phyloP scores from a whole-genome alignment of 495 filamentous ascomycete genomes.

The Neurospora discreta region DNA sequence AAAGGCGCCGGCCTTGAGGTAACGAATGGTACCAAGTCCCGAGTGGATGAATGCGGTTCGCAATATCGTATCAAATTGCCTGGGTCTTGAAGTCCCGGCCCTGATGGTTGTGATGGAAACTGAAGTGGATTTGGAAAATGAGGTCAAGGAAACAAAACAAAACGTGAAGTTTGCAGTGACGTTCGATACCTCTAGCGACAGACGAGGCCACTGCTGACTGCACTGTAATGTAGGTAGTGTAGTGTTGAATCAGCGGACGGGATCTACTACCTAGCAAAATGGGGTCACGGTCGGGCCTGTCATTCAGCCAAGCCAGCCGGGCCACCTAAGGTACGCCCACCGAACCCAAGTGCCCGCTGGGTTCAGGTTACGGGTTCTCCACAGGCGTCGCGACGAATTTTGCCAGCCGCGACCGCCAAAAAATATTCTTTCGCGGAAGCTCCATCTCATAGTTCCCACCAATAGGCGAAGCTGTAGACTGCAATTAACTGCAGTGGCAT shows the following conservation, averaged over 20 bases:
- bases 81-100: not conserved
- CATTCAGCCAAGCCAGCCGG: not conserved
- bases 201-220: not conserved
- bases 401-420: conserved; percentile 27
- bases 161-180: not conserved
- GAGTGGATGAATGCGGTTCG: not conserved
- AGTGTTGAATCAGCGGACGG: not conserved
- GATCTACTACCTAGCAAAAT: not conserved
- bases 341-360: not conserved
- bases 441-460: conserved; percentile 18
- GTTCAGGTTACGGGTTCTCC: conserved; percentile 1
- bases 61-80: not conserved
- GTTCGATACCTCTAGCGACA: not conserved
- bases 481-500: not conserved
- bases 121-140: not conserved
- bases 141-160: not conserved
- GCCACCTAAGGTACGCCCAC: not conserved
- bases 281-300: no score
- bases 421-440: conserved; percentile 21
- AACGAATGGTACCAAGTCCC: not conserved
- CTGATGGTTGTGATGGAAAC: not conserved
- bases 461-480: conserved; percentile 16
- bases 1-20: not conserved
- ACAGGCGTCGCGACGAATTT: conserved; percentile 2
- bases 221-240: not conserved